Base-by-base conservation (phyloP, 208 protist species). In the Angomonas ambiguus region DNA sequence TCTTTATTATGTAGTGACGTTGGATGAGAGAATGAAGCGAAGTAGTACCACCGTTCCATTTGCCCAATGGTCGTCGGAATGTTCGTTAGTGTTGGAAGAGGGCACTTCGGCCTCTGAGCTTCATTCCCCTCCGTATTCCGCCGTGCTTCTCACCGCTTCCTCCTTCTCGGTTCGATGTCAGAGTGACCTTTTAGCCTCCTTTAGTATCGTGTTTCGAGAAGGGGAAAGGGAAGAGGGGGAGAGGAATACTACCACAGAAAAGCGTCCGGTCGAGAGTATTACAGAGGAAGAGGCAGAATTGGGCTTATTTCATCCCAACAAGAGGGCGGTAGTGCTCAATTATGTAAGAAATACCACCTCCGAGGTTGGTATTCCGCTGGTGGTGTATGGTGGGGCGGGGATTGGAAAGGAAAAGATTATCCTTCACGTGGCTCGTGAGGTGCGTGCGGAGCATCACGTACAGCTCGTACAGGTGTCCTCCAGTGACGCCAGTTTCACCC, bases 371-470 rank as follows among this genome's bases (percentile, higher is more conserved):
- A 71, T 88, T 28, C 86, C 89, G 5, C 71, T 95, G 34, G 59
- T 93, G 42, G 74, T 95, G 38, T 87, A 87, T 67, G 86, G 89
- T 32, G 77, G 74, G 10, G 74, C 62, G 31, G 71, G 62, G 33
- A 67, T 87, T 25, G 86, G 82, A 48, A 91, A 93, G 60, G 64
- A 65, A 0, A 69, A 80, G 28, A 71, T 95, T 22, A 59, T 92
- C 25, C 82, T 74, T 31, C 78, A 82, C 51, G 73, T 79, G 13
- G 85, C 86, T 13, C 58, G 51, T 35, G 64, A 69, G 24, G 64
- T 80, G 35, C 45, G 45, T 55, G 58, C 67, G 38, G 51, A 64
- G 18, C 64, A 51, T 24, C 5, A 5, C n/a, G 53, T 30, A 5
- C 63, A 67, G 56, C 56, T 33, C 53, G 32, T 38, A 5, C 59